These are phyloP conservation scores for Plasmodium cynomolgi DNA, from an alignment of 169 alveolate species.

Conservation along the genomic window DNA sequence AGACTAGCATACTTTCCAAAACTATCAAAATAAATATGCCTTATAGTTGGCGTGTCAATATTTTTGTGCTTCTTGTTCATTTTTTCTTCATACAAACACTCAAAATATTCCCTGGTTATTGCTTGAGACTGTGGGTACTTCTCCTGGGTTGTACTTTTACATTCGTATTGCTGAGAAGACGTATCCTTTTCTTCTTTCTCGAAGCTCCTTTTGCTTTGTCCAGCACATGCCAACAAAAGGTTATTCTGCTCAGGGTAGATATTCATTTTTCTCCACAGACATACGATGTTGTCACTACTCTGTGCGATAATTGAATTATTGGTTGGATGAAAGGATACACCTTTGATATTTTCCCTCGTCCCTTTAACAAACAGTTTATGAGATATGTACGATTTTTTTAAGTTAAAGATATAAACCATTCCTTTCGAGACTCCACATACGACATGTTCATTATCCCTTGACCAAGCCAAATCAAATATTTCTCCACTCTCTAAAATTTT, in stretches of 20 bases:
- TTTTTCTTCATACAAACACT: conserved; percentile 57
- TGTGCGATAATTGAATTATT: conserved; percentile 51
- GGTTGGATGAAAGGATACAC: conserved; percentile 65
- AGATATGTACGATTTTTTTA: conserved; percentile 11
- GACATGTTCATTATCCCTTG: conserved; percentile 60
- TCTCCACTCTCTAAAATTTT: conserved; percentile 66
- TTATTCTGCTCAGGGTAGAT: conserved; percentile 14
- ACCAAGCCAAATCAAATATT: conserved; percentile 67
- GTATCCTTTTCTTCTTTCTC: conserved; percentile 2
- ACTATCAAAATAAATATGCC: conserved; percentile 66
- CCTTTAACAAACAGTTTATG: conserved; percentile 71
- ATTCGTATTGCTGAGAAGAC: not conserved
- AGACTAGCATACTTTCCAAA: conserved; percentile 59
- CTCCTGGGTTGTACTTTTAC: not conserved
- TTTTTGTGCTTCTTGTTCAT: conserved; percentile 58
- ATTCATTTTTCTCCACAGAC: conserved; percentile 51
- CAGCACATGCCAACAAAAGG: not conserved
- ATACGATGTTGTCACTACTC: conserved; percentile 65
- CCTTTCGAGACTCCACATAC: conserved; percentile 73
- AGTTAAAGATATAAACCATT: conserved; percentile 33
- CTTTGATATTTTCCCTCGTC: conserved; percentile 65
- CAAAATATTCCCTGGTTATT: conserved; percentile 34
- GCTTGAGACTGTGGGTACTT: not conserved
- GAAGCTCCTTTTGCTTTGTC: not conserved
- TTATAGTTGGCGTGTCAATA: conserved; percentile 68